These are phyloP conservation scores for Panellus pusillus DNA, from an alignment of 768 basidiomycete genomes.

Conservation along the genomic window DNA sequence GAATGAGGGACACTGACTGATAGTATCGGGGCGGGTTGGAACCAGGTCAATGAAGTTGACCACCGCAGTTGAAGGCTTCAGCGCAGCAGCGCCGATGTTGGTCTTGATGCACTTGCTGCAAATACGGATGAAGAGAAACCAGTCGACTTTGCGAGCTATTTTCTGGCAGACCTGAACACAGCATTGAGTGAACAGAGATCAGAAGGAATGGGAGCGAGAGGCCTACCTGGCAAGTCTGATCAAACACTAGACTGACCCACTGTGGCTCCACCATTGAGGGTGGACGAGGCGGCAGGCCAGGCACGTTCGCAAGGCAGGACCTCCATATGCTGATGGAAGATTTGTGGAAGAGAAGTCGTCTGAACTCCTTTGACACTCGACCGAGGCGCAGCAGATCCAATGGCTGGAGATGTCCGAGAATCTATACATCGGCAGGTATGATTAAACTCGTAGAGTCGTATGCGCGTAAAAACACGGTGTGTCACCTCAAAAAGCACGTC, in stretches of 20 bases:
- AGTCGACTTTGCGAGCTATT: constrained; percentile 29
- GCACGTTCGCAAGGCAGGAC: constrained; percentile 23
- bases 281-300: constrained; percentile 28
- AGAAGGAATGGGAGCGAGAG: background rate
- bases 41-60: background rate
- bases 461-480: background rate
- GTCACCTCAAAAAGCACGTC: constrained; percentile 45
- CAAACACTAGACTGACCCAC: constrained; percentile 30
- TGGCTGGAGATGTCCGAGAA: constrained; percentile 39
- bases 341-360: constrained; percentile 27
- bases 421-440: constrained; percentile 31
- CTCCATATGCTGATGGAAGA: constrained; percentile 27
- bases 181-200: background rate
- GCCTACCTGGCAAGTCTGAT: constrained; percentile 31
- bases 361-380: constrained; percentile 31
- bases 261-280: constrained; percentile 26
- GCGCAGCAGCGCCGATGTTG: background rate
- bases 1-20: background rate
- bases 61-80: no score
- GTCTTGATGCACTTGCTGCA: constrained; percentile 14
- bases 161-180: constrained; percentile 35
- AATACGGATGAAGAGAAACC: constrained; percentile 8
- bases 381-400: constrained; percentile 32
- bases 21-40: constrained; percentile 4
- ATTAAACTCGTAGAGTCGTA: background rate